Evolutionary conservation across 495 filamentous ascomycete genomes (phyloP).

Genomic region (Massariosphaeria phaeospora): DNA sequence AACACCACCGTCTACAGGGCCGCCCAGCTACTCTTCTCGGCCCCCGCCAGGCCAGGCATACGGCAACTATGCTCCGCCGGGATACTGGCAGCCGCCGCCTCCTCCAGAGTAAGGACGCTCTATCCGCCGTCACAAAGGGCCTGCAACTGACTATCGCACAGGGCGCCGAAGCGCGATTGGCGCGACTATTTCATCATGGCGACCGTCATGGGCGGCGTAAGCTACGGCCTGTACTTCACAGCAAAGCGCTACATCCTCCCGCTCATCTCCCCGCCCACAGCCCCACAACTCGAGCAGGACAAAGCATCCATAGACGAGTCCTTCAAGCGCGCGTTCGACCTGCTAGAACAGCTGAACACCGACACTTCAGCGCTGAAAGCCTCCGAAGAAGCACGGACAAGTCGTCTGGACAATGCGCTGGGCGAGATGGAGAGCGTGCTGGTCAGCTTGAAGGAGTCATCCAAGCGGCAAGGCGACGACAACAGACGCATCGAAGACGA

Average conservation of each 20-base stretch:
- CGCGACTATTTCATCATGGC: conserved; percentile 98
- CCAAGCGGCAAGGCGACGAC: conserved; percentile 76
- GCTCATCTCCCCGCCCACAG: conserved; percentile 86
- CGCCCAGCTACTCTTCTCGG: conserved; percentile 41
- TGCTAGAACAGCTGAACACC: conserved; percentile 84
- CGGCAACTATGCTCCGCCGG: conserved; percentile 53
- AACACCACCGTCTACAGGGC: conserved; percentile 39
- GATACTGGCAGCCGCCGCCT: conserved; percentile 67
- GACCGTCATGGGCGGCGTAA: conserved; percentile 77
- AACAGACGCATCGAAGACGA: conserved; percentile 80
- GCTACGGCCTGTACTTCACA: conserved; percentile 81
- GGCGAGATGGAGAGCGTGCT: conserved; percentile 80
- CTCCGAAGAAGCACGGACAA: conserved; percentile 76
- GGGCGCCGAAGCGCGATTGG: conserved; percentile 80
- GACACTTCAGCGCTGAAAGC: conserved; percentile 84
- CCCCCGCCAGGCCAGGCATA: conserved; percentile 57
- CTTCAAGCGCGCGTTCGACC: conserved; percentile 82
- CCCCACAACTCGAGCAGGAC: conserved; percentile 86
- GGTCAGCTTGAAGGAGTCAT: conserved; percentile 69
- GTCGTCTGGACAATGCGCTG: conserved; percentile 76
- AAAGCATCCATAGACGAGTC: conserved; percentile 86
- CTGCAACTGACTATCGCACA: conserved; percentile 27
- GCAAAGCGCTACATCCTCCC: conserved; percentile 91
- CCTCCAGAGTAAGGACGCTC: conserved; percentile 53
- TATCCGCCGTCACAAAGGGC: not conserved